Base-by-base conservation (phyloP, 306 rosid species). In the Glycine latifolia region DNA sequence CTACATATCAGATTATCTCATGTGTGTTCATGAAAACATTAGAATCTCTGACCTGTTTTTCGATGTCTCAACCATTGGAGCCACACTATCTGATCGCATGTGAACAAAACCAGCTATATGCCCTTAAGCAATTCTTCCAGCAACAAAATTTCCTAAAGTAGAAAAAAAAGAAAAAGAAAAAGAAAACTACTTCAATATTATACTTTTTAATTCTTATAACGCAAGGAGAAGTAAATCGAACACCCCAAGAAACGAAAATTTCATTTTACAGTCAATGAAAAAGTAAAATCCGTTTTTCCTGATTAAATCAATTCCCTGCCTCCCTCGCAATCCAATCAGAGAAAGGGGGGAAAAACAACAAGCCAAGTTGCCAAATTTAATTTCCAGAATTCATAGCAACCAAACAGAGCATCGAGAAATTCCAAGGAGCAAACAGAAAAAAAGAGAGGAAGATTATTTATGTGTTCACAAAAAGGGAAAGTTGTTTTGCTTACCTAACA, bases 1-100 rank as follows among this genome's bases (percentile, higher is more conserved):
- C 5, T 41, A 41, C 6, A 43, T 7, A 43, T 43, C 9, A 43
- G 9, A 78, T 62, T 49, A 54, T 7, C 50, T 4, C 50, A 44
- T 39, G 56, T 53, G 50, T 7, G 54, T 43, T 12, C 31, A 41
- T 49, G 16, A 72, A 80, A 56, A 20, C 78, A 76, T 16, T 65
- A 65, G 2, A 75, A 68, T 67, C 14, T 53, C 87, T 85, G 7
- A 91, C 95, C 84, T 67, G 60, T 46, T 86, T 52, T 49, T 68
- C 10, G 91, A 81, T 8, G 81, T 73, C 85, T 76, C 85, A 84
- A 56, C 87, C 88, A 75, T 49, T 9, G 90, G 88, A 71, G 79
- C 80, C 60, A 80, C 79, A 74, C 83, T 88, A 76, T 82, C 91
- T 7, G 96, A 91, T 71, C 88, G 91, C 91, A 89, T 92, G 35